Conservation (phyloP, 228 moss, liverwort and hornwort genomes). For the Sphagnum fallax region DNA sequence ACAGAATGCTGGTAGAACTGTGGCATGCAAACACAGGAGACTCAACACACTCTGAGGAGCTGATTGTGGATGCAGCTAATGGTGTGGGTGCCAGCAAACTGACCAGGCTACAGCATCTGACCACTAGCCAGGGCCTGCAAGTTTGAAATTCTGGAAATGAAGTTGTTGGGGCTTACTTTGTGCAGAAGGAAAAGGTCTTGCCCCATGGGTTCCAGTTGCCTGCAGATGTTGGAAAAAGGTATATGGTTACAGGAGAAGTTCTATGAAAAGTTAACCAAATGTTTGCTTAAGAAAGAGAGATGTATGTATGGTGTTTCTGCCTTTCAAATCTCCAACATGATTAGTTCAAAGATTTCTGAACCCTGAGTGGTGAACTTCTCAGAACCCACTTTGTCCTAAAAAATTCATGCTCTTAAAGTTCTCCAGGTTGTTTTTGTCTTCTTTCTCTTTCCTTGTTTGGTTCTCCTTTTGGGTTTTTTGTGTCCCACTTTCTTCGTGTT, state of each 20-base stretch:
- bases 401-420: too few relatives aligned
- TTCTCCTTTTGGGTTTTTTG: too few relatives aligned
- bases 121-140: conserved; percentile 14
- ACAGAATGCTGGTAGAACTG: conserved; percentile 36
- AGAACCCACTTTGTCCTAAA: too few relatives aligned
- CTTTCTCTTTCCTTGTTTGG: too few relatives aligned
- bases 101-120: conserved; percentile 5
- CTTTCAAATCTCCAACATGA: too few relatives aligned
- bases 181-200: conserved; percentile 36
- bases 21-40: conserved; percentile 11
- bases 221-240: conserved; percentile 26
- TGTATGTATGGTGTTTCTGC: too few relatives aligned
- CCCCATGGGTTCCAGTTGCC: conserved; percentile 29
- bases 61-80: conserved; percentile 44
- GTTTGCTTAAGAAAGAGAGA: too few relatives aligned
- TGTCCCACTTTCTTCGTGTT: too few relatives aligned
- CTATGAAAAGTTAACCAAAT: too few relatives aligned
- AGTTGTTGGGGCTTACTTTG: conserved; percentile 41
- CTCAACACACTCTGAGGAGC: neutral
- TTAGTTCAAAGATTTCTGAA: too few relatives aligned
- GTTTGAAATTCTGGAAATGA: conserved; percentile 30
- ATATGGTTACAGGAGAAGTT: neutral
- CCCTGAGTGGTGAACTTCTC: too few relatives aligned
- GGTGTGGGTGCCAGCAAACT: conserved; percentile 44
- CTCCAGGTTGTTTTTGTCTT: too few relatives aligned